Evolutionary conservation across 768 basidiomycete species (phyloP).

Genomic region (Trametes cubensis): DNA sequence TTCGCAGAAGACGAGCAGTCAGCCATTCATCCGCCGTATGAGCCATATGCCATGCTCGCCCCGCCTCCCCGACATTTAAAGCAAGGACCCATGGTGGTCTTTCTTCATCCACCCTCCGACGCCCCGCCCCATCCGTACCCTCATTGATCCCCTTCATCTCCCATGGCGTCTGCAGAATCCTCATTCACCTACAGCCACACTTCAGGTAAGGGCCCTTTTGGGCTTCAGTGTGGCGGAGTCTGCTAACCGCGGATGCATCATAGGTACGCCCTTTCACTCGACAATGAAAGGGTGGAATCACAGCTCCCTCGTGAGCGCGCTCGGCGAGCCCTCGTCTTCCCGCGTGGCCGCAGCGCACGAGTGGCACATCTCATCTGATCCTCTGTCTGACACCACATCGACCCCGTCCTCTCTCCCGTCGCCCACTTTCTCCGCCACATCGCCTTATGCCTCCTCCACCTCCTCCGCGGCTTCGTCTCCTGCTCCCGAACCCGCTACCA

Average conservation of each 20-base stretch:
- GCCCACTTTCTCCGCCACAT: not conserved
- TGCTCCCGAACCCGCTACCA: not conserved
- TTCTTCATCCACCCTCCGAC: slow-evolving; percentile 11
- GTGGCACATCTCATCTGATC: slow-evolving; percentile 16
- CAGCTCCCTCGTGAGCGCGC: slow-evolving; percentile 5
- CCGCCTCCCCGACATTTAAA: slow-evolving; percentile 11
- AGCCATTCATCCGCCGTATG: not conserved
- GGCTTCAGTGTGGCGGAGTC: not conserved
- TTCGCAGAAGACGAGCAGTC: not conserved
- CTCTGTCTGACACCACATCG: not conserved
- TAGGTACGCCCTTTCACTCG: not conserved
- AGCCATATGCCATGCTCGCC: slow-evolving; percentile 7
- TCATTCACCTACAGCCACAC: not conserved
- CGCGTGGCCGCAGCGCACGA: slow-evolving; percentile 6
- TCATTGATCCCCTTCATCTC: not conserved
- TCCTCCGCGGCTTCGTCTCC: slow-evolving; percentile 8
- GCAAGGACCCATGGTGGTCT: slow-evolving; percentile 8
- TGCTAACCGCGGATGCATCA: not conserved
- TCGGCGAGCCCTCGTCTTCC: slow-evolving; percentile 2
- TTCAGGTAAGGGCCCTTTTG: not conserved
- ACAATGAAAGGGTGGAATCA: not conserved
- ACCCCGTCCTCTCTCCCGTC: not conserved
- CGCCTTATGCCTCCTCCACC: slow-evolving; percentile 1
- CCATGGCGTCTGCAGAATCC: not conserved
- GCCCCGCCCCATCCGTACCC: slow-evolving; percentile 7